phyloP scores from a whole-genome alignment of 2,329 filamentous ascomycete species.

The Colletotrichum godetiae region DNA sequence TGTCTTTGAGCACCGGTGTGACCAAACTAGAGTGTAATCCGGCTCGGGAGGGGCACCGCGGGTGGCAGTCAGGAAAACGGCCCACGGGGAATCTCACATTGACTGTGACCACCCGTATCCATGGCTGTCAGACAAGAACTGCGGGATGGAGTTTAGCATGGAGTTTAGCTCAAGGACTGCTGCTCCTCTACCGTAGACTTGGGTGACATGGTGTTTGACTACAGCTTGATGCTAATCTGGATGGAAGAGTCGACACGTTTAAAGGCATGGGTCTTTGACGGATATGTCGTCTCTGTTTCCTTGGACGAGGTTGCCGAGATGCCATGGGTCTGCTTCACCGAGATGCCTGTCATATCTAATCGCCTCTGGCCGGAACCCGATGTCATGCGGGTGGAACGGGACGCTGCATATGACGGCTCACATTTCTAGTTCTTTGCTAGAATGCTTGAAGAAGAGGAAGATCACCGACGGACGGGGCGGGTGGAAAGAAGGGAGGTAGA shows the following conservation, averaged over 20 bases:
- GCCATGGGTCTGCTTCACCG: neutral
- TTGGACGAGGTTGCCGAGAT: neutral
- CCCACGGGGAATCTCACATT: neutral
- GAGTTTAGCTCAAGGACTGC: neutral
- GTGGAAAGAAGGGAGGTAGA: neutral
- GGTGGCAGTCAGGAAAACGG: neutral
- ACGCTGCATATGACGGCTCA: slow-evolving; percentile 23
- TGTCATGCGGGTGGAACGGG: neutral
- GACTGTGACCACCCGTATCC: neutral
- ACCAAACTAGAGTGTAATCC: neutral
- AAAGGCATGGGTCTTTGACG: neutral
- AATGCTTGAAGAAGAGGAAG: neutral
- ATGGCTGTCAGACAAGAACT: neutral
- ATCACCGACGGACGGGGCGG: neutral
- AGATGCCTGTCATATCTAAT: neutral
- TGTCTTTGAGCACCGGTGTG: neutral
- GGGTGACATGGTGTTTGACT: neutral
- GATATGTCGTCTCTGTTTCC: neutral
- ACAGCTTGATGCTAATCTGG: neutral
- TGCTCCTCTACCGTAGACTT: neutral
- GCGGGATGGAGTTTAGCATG: neutral
- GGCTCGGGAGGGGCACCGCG: neutral
- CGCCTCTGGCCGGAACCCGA: neutral
- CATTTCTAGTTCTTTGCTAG: neutral
- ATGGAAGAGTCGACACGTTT: neutral